These are phyloP conservation scores for Pseudomicrostroma phylloplanum DNA, from an alignment of 1,284 basidiomycete species.

Conservation along the genomic window DNA sequence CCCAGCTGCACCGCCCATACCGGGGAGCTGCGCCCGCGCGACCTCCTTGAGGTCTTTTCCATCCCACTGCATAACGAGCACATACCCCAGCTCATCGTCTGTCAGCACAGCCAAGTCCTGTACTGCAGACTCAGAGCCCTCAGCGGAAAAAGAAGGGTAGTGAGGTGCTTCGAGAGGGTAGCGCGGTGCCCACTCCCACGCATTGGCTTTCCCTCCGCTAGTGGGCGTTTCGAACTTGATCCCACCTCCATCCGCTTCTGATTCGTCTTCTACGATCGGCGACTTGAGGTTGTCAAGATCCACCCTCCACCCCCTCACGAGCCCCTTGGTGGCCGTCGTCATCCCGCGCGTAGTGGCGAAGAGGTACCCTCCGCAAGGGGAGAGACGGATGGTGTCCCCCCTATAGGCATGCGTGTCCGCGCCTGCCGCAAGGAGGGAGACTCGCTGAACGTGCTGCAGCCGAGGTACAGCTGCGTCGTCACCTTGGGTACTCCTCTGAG, in stretches of 20 bases:
- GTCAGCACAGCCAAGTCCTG: constrained; percentile 29
- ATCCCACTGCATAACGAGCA: constrained; percentile 31
- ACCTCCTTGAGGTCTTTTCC: constrained; percentile 5
- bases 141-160: too few species aligned
- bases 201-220: constrained; percentile 45
- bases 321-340: constrained; percentile 18
- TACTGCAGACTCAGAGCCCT: too few species aligned
- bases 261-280: neutral
- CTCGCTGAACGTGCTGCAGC: constrained; percentile 9
- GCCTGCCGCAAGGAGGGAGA: constrained; percentile 18
- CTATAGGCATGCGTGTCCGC: constrained; percentile 18
- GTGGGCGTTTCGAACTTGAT: constrained; percentile 26
- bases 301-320: constrained; percentile 24
- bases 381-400: constrained; percentile 42
- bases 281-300: neutral
- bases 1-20: constrained; percentile 8
- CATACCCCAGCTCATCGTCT: constrained; percentile 34
- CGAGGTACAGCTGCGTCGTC: too few species aligned
- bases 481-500: neutral
- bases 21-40: constrained; percentile 23
- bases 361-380: constrained; percentile 24
- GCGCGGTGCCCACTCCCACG: constrained; percentile 32
- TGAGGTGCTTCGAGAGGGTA: neutral
- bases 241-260: too few species aligned
- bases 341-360: constrained; percentile 40